Base-by-base conservation (phyloP, 2,329 filamentous ascomycete genomes). In the Aspergillus flavus region DNA sequence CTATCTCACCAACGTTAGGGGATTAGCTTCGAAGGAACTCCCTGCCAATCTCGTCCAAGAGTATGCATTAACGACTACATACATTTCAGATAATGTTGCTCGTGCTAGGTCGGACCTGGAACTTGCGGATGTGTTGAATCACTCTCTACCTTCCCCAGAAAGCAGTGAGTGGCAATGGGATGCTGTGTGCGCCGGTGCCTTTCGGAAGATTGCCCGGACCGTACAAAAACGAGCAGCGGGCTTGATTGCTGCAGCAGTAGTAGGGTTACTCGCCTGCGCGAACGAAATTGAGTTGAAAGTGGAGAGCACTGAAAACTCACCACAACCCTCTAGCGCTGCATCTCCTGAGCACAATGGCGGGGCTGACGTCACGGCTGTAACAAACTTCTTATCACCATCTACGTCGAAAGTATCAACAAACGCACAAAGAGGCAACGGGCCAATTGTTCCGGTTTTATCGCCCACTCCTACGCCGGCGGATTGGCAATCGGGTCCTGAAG, bases 181-280 rank as follows among this genome's bases (percentile, higher is more conserved):
- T 3, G 78, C 83, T 16, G 81, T 85, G 23, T 79, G 86, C 3
- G 88, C 89, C 1, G 75, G 82, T 11, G 81, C 84, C 1, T 83
- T 94, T 58, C 88, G 88, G 60, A 83, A 83, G 59, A 90, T 93
- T 28, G 88, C 90, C 6, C 87, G 89, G 68, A 84, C 87, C 0
- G 91, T 94, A 21, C 86, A 94, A 74, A 79, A 85, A 55, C 86
- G 92, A 46, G 92, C 91, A 4, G 90, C 91, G 0, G 90, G 87
- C 11, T 86, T 95, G 55, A 85, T 92, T 58, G 91, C 91, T 0
- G 90, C 91, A 0, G 88, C 90, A 4, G 89, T 89, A 12, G 78
- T 94, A 36, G 91, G 89, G 0, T 79, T 94, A 4, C 79, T 94
- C 26, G 86, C 84, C 7, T 87, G 89, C 58, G 89, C 90, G 0